Conservation (phyloP, 176 grass and related monocot genomes). For the Cenchrus fungigraminus region DNA sequence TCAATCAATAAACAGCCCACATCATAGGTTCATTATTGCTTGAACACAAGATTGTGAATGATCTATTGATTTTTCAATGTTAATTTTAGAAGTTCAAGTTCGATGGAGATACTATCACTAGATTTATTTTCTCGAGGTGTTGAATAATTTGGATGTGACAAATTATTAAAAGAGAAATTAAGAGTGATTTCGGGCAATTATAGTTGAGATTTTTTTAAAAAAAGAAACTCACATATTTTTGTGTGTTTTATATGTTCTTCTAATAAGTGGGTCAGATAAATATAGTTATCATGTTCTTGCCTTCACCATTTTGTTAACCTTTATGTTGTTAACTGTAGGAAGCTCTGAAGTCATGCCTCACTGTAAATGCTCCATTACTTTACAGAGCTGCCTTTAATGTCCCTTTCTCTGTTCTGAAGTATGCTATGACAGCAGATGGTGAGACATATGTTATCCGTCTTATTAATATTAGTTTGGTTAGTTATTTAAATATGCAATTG, state of each 20-base stretch:
- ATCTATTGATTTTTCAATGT: background rate
- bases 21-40: background rate
- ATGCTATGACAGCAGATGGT: conserved; percentile 99
- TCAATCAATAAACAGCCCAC: too few species aligned
- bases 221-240: background rate
- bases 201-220: background rate
- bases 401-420: conserved; percentile 90
- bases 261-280: background rate
- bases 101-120: background rate
- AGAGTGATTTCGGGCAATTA: background rate
- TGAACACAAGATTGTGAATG: background rate
- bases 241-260: background rate
- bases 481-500: background rate
- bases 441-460: conserved; percentile 36
- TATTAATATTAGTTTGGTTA: background rate
- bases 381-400: conserved; percentile 84
- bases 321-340: conserved; percentile 61
- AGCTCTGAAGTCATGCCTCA: conserved; percentile 84
- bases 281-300: background rate
- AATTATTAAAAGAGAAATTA: background rate
- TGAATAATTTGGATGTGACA: background rate
- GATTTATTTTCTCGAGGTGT: background rate
- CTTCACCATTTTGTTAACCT: background rate
- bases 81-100: background rate
- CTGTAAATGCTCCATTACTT: conserved; percentile 93